phyloP scores from a whole-genome alignment of 805 yeast species.

The Candida ponderosae region DNA sequence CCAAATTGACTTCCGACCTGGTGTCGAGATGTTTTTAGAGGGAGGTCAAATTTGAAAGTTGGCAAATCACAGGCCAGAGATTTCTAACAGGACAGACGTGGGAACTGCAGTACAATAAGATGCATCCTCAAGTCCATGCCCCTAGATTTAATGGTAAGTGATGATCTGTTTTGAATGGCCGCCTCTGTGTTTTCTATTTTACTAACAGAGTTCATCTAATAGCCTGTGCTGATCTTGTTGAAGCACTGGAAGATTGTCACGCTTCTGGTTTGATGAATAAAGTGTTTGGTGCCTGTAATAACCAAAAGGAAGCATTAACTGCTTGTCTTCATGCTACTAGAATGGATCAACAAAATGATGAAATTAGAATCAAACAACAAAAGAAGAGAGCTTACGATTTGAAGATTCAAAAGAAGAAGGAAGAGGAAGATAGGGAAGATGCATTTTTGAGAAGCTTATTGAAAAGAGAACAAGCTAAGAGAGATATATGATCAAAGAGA shows the following conservation, averaged over 20 bases:
- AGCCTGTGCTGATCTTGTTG: constrained; percentile 76
- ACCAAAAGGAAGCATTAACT: constrained; percentile 70
- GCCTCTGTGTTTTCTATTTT: background rate
- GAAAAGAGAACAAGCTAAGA: constrained; percentile 41
- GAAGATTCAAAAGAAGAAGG: constrained; percentile 55
- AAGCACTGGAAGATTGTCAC: constrained; percentile 88
- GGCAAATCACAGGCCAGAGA: no score
- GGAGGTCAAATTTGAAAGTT: no score
- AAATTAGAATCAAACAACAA: constrained; percentile 46
- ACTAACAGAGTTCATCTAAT: constrained; percentile 1
- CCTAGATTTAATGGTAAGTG: constrained; percentile 37
- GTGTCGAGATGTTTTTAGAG: no score
- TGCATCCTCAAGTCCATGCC: constrained; percentile 50
- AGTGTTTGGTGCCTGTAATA: constrained; percentile 79
- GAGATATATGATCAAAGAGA: no score
- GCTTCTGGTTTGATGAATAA: constrained; percentile 56
- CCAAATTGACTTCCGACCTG: no score
- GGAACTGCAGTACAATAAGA: constrained; percentile 13
- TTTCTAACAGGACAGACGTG: no score
- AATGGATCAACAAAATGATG: constrained; percentile 49
- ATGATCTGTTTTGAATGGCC: background rate
- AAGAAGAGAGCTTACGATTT: constrained; percentile 31
- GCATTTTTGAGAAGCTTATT: constrained; percentile 58
- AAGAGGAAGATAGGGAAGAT: constrained; percentile 76
- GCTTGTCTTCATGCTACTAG: constrained; percentile 78